These are phyloP conservation scores for Macrophomina phaseolina DNA, from an alignment of 2,329 filamentous ascomycete genomes.

Conservation along the genomic window DNA sequence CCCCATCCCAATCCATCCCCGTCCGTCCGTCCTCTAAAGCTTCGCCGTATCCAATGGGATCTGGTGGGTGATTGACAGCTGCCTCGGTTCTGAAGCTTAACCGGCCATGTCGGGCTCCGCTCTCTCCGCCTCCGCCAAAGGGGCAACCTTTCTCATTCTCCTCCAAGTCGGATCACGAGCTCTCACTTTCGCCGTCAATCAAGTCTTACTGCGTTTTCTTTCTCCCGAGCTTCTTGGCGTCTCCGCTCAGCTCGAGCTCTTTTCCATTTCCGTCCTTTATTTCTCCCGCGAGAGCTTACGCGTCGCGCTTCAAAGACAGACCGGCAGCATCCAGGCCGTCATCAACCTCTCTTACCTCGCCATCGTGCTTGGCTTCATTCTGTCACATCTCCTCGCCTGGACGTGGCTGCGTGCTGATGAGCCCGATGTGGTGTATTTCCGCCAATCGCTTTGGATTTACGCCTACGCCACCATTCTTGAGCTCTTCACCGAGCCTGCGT, in stretches of 20 bases:
- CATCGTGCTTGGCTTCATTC: constrained; percentile 68
- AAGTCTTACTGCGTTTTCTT: constrained; percentile 84
- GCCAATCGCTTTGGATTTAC: constrained; percentile 60
- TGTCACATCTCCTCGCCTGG: constrained; percentile 68
- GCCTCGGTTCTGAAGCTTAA: no score
- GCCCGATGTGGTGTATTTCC: constrained; percentile 67
- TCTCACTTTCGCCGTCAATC: constrained; percentile 90
- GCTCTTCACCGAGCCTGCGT: constrained; percentile 84
- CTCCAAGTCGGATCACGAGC: constrained; percentile 87
- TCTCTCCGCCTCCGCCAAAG: constrained; percentile 62
- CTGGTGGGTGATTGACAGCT: no score
- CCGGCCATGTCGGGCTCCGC: constrained; percentile 32
- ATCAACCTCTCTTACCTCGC: constrained; percentile 89
- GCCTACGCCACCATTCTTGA: constrained; percentile 70
- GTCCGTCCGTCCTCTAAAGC: no score
- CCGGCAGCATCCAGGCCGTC: constrained; percentile 69
- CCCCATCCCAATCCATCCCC: no score
- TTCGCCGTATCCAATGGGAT: no score
- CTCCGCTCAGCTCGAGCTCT: constrained; percentile 89
- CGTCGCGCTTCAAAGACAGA: constrained; percentile 85
- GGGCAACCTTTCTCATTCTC: constrained; percentile 83
- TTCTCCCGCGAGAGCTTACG: constrained; percentile 91
- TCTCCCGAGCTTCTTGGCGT: constrained; percentile 85
- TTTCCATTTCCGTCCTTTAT: constrained; percentile 90
- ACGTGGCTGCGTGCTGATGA: constrained; percentile 67